Evolutionary conservation across 805 yeast species (phyloP), one percentile per base, ranked within the genome.

Genomic region (Schwanniomyces vanrijiae): DNA sequence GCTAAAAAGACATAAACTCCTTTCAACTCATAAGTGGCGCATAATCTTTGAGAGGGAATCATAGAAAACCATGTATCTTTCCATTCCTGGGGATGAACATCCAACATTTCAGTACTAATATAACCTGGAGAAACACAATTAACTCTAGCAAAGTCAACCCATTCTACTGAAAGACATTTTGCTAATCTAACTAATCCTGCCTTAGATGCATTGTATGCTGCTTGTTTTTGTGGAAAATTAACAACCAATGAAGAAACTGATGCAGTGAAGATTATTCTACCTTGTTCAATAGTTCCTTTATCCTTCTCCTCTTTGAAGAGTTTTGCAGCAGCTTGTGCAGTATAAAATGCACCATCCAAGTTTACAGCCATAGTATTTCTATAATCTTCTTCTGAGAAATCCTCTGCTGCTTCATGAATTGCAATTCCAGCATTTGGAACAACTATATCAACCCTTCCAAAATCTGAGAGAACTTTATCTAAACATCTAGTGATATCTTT

Each of bases 61-160:
- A 43, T 28, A 11, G 35, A 5, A 13, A 34, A 16, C 25, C 31
- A 20, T 5, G 26, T 35, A 5, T 45, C 26, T 14, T 25, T 28
- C 18, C 20, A 43, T 81, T 71, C 66, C 77, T 76, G 34, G 76
- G 81, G 82, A 88, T 89, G 83, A 44, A 78, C 71, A 44, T 81
- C 76, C 64, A 89, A 84, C 64, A 85, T 71, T 19, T 89, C 88
- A 11, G 90, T 84, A 53, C 80, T 73, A 49, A 85, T 85, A 72
- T 84, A 84, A 31, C 90, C 90, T 35, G 90, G 90, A 26, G 87
- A 80, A 52, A 85, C 65, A 26, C 88, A 76, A 71, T 85, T 85
- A 56, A 85, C 86, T 62, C 90, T 77, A 22, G 31, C 74, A 73
- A 37, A 37, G 74, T 76, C 49, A 72, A 72, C 9, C 76, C 60